Conservation (phyloP, 345 rosid species). For the Dipteronia sinensis region DNA sequence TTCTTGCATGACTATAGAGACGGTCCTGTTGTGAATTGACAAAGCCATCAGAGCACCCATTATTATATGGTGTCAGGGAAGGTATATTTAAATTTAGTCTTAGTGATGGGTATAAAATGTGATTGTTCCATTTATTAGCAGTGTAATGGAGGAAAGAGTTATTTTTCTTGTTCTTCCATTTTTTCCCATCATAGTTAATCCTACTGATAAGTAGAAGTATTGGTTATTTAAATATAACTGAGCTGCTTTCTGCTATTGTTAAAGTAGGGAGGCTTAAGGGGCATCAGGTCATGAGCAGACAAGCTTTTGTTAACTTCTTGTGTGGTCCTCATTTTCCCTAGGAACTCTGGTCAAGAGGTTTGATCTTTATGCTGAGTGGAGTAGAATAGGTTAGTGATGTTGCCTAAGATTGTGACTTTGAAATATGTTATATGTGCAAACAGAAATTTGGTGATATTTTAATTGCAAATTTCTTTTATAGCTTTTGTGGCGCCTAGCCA, state of each 20-base stretch:
- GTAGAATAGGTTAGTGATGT: background rate
- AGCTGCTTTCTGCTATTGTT: background rate
- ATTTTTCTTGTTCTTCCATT: background rate
- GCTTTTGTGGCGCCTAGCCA: background rate
- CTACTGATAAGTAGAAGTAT: background rate
- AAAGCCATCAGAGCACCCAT: no score
- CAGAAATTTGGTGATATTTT: background rate
- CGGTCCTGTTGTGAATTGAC: no score
- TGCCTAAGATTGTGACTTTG: background rate
- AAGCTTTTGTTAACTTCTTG: background rate
- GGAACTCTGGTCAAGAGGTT: conserved; percentile 1
- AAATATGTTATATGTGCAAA: background rate
- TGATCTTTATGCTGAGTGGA: background rate
- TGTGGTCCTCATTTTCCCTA: background rate
- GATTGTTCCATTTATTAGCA: background rate
- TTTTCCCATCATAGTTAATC: background rate
- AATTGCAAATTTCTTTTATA: background rate
- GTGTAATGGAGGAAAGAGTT: background rate
- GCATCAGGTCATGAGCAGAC: background rate
- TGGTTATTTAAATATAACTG: background rate
- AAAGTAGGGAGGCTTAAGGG: background rate
- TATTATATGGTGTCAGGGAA: no score
- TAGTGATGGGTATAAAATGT: background rate
- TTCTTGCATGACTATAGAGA: no score
- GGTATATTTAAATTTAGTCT: no score